phyloP scores from a whole-genome alignment of 371 early-diverging fungal genomes.

The Mucor irregularis region DNA sequence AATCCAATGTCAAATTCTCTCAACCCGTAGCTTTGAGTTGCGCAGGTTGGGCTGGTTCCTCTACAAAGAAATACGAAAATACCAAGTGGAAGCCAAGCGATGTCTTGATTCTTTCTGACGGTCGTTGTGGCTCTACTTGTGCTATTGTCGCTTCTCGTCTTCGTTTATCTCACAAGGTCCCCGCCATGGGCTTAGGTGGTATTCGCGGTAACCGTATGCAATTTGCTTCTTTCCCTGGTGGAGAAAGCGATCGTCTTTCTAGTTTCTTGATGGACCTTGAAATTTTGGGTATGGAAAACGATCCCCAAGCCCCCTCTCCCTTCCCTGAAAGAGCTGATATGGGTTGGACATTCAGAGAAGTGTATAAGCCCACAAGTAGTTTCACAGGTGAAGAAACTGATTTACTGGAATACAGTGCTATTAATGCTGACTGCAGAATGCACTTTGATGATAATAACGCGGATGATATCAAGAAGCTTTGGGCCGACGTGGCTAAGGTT shows the following conservation, averaged over 20 bases:
- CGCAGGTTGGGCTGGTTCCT: conserved; percentile 20
- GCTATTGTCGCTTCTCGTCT: conserved; percentile 56
- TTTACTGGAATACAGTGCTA: conserved; percentile 47
- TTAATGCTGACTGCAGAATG: conserved; percentile 50
- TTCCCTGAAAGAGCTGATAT: conserved; percentile 56
- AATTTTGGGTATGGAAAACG: conserved; percentile 32
- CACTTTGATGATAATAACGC: conserved; percentile 49
- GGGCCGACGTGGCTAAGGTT: conserved; percentile 43
- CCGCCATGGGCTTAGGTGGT: conserved; percentile 55
- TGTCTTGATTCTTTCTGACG: conserved; percentile 45
- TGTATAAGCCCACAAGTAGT: conserved; percentile 33
- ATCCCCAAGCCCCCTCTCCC: conserved; percentile 46
- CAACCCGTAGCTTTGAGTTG: conserved; percentile 37
- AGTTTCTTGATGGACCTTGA: conserved; percentile 48
- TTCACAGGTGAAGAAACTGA: conserved; percentile 34
- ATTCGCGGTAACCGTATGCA: conserved; percentile 57
- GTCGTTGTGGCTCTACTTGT: conserved; percentile 55
- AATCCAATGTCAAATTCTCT: conserved; percentile 33
- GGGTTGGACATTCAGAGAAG: conserved; percentile 58
- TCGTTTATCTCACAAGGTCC: conserved; percentile 47
- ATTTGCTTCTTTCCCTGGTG: conserved; percentile 55
- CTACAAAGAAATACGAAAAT: conserved; percentile 25
- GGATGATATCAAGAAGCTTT: conserved; percentile 41
- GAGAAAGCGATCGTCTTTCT: conserved; percentile 53
- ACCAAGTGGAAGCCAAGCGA: conserved; percentile 41